Conservation (phyloP, 768 basidiomycete genomes). For the Leucocoprinus sp. region DNA sequence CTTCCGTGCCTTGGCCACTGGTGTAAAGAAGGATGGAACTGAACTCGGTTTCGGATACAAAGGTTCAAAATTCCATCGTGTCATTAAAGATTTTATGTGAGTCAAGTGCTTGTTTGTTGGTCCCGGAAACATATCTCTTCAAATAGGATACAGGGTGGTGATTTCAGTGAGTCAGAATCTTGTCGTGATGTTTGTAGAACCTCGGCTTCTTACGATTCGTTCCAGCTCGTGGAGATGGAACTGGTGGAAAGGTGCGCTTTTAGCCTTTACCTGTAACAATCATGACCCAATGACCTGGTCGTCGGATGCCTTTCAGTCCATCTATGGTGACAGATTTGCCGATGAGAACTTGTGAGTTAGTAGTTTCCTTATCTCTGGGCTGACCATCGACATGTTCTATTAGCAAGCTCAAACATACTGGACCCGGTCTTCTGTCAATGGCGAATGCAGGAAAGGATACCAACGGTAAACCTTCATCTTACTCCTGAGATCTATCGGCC, state of each 20-base stretch:
- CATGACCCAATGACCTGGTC: not conserved
- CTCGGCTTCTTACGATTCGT: constrained; percentile 5
- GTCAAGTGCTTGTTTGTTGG: constrained; percentile 13
- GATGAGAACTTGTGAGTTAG: constrained; percentile 89
- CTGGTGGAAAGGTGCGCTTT: constrained; percentile 74
- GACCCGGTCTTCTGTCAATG: constrained; percentile 85
- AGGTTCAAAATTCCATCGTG: constrained; percentile 93
- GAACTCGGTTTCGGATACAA: constrained; percentile 87
- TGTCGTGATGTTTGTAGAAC: not conserved
- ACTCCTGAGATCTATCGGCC: not conserved
- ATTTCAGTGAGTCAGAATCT: constrained; percentile 68
- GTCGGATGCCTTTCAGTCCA: constrained; percentile 42
- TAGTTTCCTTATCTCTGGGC: not conserved
- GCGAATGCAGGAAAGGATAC: constrained; percentile 91
- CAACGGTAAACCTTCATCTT: constrained; percentile 50
- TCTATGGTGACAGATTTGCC: constrained; percentile 84
- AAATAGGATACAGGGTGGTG: constrained; percentile 90
- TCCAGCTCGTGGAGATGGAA: constrained; percentile 76
- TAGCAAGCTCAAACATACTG: constrained; percentile 94
- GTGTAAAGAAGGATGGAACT: constrained; percentile 69
- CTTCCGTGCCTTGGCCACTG: constrained; percentile 89
- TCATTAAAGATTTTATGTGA: constrained; percentile 91
- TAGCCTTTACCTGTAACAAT: not conserved
- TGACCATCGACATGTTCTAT: constrained; percentile 6
- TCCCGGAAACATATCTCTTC: not conserved